A percentile compares a stretch with the other conserved stretches of the same genome.
Evolutionary conservation across 164 flowering plant genomes (phyloP).

Genomic region (Nymphaea thermarum): DNA sequence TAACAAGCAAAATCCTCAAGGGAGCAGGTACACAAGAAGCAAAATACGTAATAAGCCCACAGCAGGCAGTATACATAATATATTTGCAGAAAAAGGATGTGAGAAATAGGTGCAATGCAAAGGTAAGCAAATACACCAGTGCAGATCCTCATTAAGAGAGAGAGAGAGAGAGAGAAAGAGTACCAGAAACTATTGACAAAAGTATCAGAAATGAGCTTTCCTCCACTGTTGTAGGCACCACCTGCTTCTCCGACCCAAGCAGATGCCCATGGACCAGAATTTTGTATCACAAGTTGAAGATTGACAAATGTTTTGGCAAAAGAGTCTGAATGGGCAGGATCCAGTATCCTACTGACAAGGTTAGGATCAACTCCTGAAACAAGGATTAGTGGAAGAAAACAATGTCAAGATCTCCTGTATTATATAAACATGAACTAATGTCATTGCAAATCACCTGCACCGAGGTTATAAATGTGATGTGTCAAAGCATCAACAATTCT

Average conservation of each 20-base stretch:
- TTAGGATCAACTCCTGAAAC: slow-evolving; percentile 51
- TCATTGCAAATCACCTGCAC: slow-evolving; percentile 35
- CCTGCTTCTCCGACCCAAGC: slow-evolving; percentile 99
- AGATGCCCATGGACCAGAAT: slow-evolving; percentile 61
- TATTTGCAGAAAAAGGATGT: background rate
- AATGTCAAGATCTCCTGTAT: background rate
- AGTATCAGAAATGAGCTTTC: slow-evolving; percentile 51
- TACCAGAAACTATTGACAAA: slow-evolving; percentile 83
- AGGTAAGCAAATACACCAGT: background rate
- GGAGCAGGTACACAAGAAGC: background rate
- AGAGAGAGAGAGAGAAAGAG: background rate
- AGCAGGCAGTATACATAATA: background rate
- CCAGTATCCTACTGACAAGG: slow-evolving; percentile 43
- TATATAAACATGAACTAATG: background rate
- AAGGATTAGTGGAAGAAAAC: background rate
- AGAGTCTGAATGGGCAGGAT: slow-evolving; percentile 33
- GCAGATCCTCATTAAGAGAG: background rate
- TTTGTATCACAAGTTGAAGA: slow-evolving; percentile 27
- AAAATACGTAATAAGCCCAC: no score
- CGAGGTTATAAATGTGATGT: slow-evolving; percentile 81
- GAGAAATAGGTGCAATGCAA: background rate
- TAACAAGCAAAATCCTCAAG: background rate
- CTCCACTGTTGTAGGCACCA: slow-evolving; percentile 92
- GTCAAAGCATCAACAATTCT: slow-evolving; percentile 42
- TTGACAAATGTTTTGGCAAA: slow-evolving; percentile 27